Evolutionary conservation across 352 stramenopile genomes (phyloP), one percentile per base, ranked within the genome.

Genomic region (Phytophthora sojae): DNA sequence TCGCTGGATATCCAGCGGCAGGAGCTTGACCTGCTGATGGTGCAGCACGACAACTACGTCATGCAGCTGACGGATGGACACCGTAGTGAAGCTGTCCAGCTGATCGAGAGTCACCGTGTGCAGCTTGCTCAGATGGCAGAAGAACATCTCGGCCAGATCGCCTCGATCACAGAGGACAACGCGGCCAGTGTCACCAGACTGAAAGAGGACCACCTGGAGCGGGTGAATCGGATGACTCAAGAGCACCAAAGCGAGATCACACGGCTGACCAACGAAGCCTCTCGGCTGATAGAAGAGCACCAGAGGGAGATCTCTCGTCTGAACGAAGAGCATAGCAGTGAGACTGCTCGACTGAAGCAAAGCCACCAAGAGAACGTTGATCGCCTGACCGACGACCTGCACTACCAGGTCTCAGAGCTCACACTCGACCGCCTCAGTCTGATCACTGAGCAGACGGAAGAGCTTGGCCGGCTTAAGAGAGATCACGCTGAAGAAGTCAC

Each of bases 21-120:
- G 37, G 65, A 77, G n/a, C 58, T 64, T 19, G 49, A 71, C 45
- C 21, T 73, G 35, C 25, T 74, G 6, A 70, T 67, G 56, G 30
- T 60, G 14, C 56, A 77, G 17, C 70, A 77, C 35, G 58, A 71
- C n/a, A 71, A 17, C 7, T 55, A 77, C 2, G 58, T 77, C 14
- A 21, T 57, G 32, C 59, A 58, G 11, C 55, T 77, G 51, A 45
- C 32, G 6, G 59, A 66, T 56, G 55, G 61, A 4, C 59, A 61
- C 15, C 60, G 52, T 3, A 67, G 57, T 30, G 47, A 77, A 63
- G 59, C 60, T 44, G 49, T 63, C 2, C 64, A 70, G 42, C 23
- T 77, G 19, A 68, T 70, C n/a, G 61, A 64, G 30, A 70, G 56
- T 25, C 67, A 71, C 32, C 55, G 55, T 9, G 56, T 29, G 1